phyloP scores from a whole-genome alignment of 176 grass and related monocot genomes.

The Pharus latifolius region DNA sequence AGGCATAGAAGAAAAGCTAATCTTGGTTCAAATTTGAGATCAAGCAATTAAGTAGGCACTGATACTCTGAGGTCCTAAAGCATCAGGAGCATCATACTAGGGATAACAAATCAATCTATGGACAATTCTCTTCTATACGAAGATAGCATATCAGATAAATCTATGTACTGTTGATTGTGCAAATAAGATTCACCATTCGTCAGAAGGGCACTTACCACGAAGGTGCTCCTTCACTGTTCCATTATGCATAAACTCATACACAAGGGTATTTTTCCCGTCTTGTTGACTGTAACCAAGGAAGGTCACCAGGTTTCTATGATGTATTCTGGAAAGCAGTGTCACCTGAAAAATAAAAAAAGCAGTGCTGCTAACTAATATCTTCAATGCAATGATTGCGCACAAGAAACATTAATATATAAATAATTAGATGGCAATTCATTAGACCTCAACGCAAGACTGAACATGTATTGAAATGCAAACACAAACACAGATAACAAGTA shows the following conservation, averaged over 20 bases:
- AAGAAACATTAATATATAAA: background rate
- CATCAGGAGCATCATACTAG: too few relatives aligned
- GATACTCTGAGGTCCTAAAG: too few relatives aligned
- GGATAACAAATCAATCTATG: too few relatives aligned
- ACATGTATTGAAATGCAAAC: background rate
- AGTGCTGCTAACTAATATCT: background rate
- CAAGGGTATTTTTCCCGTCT: constrained; percentile 88
- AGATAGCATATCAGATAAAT: too few relatives aligned
- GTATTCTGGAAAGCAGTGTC: constrained; percentile 89
- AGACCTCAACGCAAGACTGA: background rate
- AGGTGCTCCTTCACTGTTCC: constrained; percentile 86
- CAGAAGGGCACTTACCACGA: constrained; percentile 42
- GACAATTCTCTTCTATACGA: too few relatives aligned
- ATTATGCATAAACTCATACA: constrained; percentile 97
- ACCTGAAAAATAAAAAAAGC: constrained; percentile 56
- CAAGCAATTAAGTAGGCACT: background rate
- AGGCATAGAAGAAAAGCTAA: background rate
- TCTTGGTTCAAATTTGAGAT: background rate
- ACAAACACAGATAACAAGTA: too few relatives aligned
- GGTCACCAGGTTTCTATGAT: constrained; percentile 84
- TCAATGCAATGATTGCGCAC: background rate
- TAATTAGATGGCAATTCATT: background rate
- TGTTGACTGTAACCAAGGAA: constrained; percentile 96
- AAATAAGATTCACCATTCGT: background rate
- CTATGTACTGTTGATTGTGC: background rate